Conservation (phyloP, 1,284 basidiomycete species). For the Agaricales sp. region DNA sequence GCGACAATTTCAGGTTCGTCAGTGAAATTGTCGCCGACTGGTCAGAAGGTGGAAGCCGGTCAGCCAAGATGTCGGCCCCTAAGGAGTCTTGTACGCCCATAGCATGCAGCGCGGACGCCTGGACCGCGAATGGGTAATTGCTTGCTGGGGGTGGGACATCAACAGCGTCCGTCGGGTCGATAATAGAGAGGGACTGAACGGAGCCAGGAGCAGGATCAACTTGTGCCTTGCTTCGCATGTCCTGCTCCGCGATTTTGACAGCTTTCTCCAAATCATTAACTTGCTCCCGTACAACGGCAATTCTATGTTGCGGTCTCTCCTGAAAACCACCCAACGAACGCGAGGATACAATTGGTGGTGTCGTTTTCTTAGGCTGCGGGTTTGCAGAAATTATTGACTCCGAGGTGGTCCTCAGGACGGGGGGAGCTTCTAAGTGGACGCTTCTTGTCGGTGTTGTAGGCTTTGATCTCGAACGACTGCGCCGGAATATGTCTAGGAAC, state of each 20-base stretch:
- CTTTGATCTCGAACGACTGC: slow-evolving; percentile 55
- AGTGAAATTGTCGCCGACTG: slow-evolving; percentile 10
- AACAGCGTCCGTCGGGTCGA: slow-evolving; percentile 75
- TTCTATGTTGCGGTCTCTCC: slow-evolving; percentile 36
- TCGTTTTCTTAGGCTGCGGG: slow-evolving; percentile 26
- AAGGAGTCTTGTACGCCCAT: slow-evolving; percentile 61
- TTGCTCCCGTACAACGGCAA: slow-evolving; percentile 72
- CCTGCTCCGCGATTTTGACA: slow-evolving; percentile 62
- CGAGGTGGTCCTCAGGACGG: slow-evolving; percentile 45
- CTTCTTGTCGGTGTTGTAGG: slow-evolving; percentile 38
- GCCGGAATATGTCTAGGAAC: slow-evolving; percentile 61
- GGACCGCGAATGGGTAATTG: slow-evolving; percentile 61
- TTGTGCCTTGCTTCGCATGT: slow-evolving; percentile 36
- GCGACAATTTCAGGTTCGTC: slow-evolving; percentile 43
- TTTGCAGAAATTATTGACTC: slow-evolving; percentile 43
- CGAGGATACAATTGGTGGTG: slow-evolving; percentile 27
- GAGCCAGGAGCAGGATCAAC: slow-evolving; percentile 15
- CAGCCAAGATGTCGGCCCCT: slow-evolving; percentile 61
- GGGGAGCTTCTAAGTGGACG: slow-evolving; percentile 23
- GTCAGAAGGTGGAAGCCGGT: slow-evolving; percentile 50
- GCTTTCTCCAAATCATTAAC: slow-evolving; percentile 59
- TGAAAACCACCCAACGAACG: slow-evolving; percentile 19
- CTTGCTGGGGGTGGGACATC: slow-evolving; percentile 58
- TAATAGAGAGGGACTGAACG: slow-evolving; percentile 36
- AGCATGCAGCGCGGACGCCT: slow-evolving; percentile 58